phyloP scores from a whole-genome alignment of 2,329 filamentous ascomycete species.

The Lachnellula hyalina region DNA sequence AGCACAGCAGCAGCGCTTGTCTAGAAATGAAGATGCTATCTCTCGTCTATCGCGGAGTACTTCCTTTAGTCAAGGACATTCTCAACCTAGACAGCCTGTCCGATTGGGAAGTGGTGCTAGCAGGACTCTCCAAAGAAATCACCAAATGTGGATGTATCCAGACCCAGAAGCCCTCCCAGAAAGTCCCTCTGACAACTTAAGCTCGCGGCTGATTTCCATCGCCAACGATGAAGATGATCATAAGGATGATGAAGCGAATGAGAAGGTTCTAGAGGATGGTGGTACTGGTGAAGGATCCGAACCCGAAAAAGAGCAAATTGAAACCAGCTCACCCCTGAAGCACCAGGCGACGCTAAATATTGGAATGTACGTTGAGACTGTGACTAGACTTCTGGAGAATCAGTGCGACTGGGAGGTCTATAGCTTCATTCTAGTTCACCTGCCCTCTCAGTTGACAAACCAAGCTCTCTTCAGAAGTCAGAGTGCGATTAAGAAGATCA shows the following conservation, averaged over 20 bases:
- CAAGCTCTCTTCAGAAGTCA: slow-evolving; percentile 66
- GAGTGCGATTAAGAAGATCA: slow-evolving; percentile 67
- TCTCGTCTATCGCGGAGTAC: slow-evolving; percentile 29
- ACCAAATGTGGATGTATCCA: slow-evolving; percentile 54
- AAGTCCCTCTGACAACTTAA: slow-evolving; percentile 30
- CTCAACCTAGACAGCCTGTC: slow-evolving; percentile 34
- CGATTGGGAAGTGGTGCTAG: slow-evolving; percentile 24
- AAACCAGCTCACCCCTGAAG: background rate
- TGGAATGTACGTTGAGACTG: slow-evolving; percentile 64
- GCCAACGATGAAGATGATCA: slow-evolving; percentile 6
- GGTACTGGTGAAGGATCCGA: no score
- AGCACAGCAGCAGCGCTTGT: slow-evolving; percentile 31
- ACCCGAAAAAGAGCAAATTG: background rate
- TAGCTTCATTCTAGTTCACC: slow-evolving; percentile 80
- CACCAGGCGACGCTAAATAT: slow-evolving; percentile 21
- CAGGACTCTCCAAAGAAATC: slow-evolving; percentile 35
- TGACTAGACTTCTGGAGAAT: slow-evolving; percentile 67
- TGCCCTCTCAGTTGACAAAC: slow-evolving; percentile 85
- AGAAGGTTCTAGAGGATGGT: background rate
- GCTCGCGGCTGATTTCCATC: slow-evolving; percentile 26
- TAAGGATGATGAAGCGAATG: background rate
- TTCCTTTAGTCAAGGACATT: slow-evolving; percentile 27
- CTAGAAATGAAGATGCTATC: slow-evolving; percentile 33
- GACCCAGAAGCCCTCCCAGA: slow-evolving; percentile 52
- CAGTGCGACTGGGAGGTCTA: slow-evolving; percentile 88